Evolutionary conservation across 1,284 basidiomycete species (phyloP).

Genomic region (Cutaneotrichosporon daszewskae): DNA sequence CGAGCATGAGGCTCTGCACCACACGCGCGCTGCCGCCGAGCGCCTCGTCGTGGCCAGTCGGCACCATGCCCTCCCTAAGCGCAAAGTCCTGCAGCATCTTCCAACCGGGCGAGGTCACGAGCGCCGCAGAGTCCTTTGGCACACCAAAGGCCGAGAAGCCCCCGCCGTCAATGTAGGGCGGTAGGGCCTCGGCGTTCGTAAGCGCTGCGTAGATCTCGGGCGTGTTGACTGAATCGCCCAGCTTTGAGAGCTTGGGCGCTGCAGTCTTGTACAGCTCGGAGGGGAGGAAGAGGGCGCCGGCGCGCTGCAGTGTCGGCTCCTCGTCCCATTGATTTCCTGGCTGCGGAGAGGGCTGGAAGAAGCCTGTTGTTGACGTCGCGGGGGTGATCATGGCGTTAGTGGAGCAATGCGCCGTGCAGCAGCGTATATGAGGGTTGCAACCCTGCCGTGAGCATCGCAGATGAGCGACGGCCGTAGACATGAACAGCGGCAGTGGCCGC

Average conservation of each 20-base stretch:
- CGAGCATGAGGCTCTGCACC: constrained; percentile 6
- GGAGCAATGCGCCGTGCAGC: too few relatives aligned
- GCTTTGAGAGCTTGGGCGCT: neutral
- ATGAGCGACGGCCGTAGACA: too few relatives aligned
- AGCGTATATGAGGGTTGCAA: too few relatives aligned
- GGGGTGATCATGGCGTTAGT: too few relatives aligned
- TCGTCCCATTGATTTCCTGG: constrained; percentile 6
- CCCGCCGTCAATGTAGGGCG: constrained; percentile 6
- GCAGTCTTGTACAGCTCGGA: neutral
- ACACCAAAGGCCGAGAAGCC: constrained; percentile 12
- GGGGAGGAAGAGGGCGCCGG: constrained; percentile 6
- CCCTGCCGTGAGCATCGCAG: too few relatives aligned
- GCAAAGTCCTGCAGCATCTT: constrained; percentile 14
- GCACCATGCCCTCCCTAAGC: constrained; percentile 12
- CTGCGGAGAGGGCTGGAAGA: constrained; percentile 12
- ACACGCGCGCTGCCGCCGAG: constrained; percentile 8
- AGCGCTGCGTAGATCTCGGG: neutral
- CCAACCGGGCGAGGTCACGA: constrained; percentile 15
- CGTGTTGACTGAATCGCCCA: neutral
- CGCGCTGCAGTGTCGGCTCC: constrained; percentile 6
- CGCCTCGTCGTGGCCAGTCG: constrained; percentile 6
- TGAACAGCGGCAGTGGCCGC: too few relatives aligned
- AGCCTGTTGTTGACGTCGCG: constrained; percentile 10
- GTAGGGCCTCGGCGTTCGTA: constrained; percentile 13
- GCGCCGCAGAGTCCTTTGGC: constrained; percentile 1